phyloP scores from a whole-genome alignment of 2,329 filamentous ascomycete species.

The Exophiala oligosperma region DNA sequence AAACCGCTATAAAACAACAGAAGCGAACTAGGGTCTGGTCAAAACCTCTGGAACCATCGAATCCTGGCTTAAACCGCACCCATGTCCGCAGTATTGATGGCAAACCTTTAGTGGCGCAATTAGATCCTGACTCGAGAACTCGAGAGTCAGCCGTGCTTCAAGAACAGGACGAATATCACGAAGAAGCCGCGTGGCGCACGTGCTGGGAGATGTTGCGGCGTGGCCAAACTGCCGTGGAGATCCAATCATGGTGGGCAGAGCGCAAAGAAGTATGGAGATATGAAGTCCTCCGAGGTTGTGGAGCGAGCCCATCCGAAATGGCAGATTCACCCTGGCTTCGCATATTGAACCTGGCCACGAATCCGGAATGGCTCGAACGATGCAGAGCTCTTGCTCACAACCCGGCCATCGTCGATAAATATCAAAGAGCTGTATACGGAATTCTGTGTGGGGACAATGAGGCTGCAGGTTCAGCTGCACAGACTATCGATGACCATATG shows the following conservation, averaged over 20 bases:
- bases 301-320: constrained; percentile 37
- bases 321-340: constrained; percentile 34
- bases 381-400: constrained; percentile 53
- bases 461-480: constrained; percentile 74
- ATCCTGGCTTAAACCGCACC: constrained; percentile 52
- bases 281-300: constrained; percentile 69
- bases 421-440: constrained; percentile 88
- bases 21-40: constrained; percentile 75
- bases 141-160: constrained; percentile 77
- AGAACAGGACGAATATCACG: constrained; percentile 81
- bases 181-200: constrained; percentile 88
- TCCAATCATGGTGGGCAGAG: constrained; percentile 83
- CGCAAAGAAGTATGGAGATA: constrained; percentile 88
- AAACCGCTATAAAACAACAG: constrained; percentile 82
- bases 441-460: constrained; percentile 81
- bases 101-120: constrained; percentile 73
- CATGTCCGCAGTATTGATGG: constrained; percentile 49
- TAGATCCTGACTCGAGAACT: constrained; percentile 87
- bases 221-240: constrained; percentile 70
- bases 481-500: constrained; percentile 80
- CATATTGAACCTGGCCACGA: constrained; percentile 27
- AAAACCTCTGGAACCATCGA: constrained; percentile 64
- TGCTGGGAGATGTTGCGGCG: constrained; percentile 90
- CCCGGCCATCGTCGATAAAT: constrained; percentile 65
- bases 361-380: constrained; percentile 22